Evolutionary conservation across 768 basidiomycete species (phyloP).

Genomic region (Krasilnikovozyma curviuscula): DNA sequence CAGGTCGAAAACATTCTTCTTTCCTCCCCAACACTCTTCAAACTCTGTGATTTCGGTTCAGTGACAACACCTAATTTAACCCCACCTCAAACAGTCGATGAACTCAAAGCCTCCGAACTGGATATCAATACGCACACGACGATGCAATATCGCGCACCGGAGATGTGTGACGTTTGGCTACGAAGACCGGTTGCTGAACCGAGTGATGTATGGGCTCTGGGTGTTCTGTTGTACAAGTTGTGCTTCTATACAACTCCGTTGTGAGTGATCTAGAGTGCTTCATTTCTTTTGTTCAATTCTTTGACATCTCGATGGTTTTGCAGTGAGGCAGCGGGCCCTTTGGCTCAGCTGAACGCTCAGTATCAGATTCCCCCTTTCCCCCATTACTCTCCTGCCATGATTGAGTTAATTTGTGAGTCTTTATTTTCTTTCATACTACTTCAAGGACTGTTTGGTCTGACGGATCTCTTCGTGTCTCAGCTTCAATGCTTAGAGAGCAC

Average conservation of each 20-base stretch:
- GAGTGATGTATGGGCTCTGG: conserved; percentile 84
- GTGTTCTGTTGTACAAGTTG: conserved; percentile 88
- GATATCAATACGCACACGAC: conserved; percentile 92
- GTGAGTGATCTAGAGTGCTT: no score
- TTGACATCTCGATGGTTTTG: not conserved
- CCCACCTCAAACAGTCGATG: conserved; percentile 57
- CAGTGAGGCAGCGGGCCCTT: conserved; percentile 74
- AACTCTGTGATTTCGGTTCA: conserved; percentile 95
- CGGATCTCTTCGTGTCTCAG: conserved; percentile 31
- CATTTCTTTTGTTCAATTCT: not conserved
- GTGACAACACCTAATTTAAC: conserved; percentile 53
- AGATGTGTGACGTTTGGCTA: conserved; percentile 84
- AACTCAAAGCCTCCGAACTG: conserved; percentile 68
- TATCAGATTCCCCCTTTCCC: conserved; percentile 82
- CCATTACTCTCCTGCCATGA: conserved; percentile 65
- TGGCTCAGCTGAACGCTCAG: conserved; percentile 91
- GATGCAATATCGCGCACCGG: conserved; percentile 91
- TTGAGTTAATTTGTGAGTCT: conserved; percentile 51
- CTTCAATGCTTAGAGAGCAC: conserved; percentile 80
- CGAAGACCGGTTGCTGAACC: conserved; percentile 62
- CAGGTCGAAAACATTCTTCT: conserved; percentile 90
- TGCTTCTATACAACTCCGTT: conserved; percentile 99
- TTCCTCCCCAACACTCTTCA: conserved; percentile 62
- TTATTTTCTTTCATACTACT: conserved; percentile 10
- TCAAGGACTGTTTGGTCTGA: conserved; percentile 12